These are phyloP conservation scores for Simmondsia chinensis DNA, from an alignment of 148 eudicot species.

Conservation along the genomic window DNA sequence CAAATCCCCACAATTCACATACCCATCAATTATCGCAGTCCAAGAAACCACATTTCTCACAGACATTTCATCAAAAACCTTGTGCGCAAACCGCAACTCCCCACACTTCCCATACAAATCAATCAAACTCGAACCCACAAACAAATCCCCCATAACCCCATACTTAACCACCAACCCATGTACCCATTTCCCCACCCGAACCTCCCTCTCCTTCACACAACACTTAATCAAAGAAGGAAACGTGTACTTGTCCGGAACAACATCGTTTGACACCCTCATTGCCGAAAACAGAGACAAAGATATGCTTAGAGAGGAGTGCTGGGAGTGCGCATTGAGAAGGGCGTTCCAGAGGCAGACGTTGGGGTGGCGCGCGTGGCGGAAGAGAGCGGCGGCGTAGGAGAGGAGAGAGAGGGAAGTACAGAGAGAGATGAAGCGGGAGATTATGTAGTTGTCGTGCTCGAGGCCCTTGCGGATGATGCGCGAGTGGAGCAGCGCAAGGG, in stretches of 20 bases:
- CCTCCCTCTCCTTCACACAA: constrained; percentile 20
- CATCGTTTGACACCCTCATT: constrained; percentile 16
- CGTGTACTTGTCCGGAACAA: constrained; percentile 40
- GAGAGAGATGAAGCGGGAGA: constrained; percentile 32
- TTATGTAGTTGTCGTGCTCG: constrained; percentile 36
- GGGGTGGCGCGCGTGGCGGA: constrained; percentile 24
- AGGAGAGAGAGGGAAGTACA: constrained; percentile 17
- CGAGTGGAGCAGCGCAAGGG: constrained; percentile 40
- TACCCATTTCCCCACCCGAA: constrained; percentile 28
- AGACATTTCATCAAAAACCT: constrained; percentile 55
- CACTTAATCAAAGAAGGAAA: constrained; percentile 45
- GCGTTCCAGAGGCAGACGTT: constrained; percentile 48
- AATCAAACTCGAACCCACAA: constrained; percentile 63
- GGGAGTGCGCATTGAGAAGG: constrained; percentile 24
- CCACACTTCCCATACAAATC: constrained; percentile 58
- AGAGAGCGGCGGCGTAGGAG: constrained; percentile 29
- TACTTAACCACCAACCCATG: constrained; percentile 44
- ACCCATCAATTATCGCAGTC: constrained; percentile 54
- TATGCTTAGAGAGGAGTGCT: constrained; percentile 11
- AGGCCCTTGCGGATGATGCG: constrained; percentile 41
- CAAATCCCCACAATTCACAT: constrained; percentile 30
- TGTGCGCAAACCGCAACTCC: constrained; percentile 30
- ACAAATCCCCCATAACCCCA: constrained; percentile 34
- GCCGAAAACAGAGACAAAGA: constrained; percentile 23
- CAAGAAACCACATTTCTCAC: constrained; percentile 64